phyloP scores from a whole-genome alignment of 2,329 filamentous ascomycete genomes.

The Coleophoma eucalyptorum region DNA sequence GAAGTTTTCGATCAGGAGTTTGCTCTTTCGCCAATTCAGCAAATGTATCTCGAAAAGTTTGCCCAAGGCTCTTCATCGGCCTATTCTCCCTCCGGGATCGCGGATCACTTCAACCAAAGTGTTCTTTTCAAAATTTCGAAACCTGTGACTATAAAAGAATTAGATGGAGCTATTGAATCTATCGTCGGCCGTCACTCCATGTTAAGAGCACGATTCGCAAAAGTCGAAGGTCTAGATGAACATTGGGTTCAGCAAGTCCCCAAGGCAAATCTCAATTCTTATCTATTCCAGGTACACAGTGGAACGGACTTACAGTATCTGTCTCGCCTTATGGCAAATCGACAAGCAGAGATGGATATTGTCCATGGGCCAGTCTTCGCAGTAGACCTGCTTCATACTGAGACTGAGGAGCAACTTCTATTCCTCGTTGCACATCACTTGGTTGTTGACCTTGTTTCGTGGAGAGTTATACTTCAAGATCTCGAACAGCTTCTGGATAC shows the following conservation, averaged over 20 bases:
- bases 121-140: constrained; percentile 3
- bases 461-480: constrained; percentile 31
- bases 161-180: constrained; percentile 20
- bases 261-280: constrained; percentile 6
- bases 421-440: constrained; percentile 14
- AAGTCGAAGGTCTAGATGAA: constrained; percentile 11
- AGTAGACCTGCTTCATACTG: background rate
- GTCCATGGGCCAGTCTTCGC: constrained; percentile 2
- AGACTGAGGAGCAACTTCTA: constrained; percentile 1
- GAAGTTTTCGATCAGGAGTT: background rate
- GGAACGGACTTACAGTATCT: background rate
- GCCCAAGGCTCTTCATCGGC: background rate
- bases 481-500: constrained; percentile 21
- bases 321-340: background rate
- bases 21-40: constrained; percentile 16
- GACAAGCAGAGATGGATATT: background rate
- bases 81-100: background rate
- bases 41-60: constrained; percentile 10
- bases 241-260: constrained; percentile 28
- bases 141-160: background rate
- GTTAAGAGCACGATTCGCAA: constrained; percentile 30
- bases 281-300: background rate
- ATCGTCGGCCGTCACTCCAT: constrained; percentile 31
- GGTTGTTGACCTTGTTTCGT: constrained; percentile 30
- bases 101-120: constrained; percentile 17